Conservation (phyloP, 768 basidiomycete genomes). For the Boletus huronensis region DNA sequence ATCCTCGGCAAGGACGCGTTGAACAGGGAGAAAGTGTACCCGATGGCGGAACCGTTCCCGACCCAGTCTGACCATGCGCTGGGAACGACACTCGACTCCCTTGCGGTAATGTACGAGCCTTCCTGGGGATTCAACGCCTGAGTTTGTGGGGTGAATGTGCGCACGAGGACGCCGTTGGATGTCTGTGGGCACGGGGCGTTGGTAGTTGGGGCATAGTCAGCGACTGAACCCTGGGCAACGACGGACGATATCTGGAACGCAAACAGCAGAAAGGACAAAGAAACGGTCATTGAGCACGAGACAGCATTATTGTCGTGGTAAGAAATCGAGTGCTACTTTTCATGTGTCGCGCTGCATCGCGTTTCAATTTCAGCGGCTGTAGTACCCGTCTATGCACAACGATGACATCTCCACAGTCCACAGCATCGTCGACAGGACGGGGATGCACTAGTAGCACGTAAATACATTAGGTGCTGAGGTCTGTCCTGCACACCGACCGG, state of each 20-base stretch:
- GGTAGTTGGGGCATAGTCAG: constrained; percentile 50
- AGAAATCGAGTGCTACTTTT: neutral
- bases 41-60: constrained; percentile 48
- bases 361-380: no score
- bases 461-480: neutral
- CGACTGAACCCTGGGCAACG: constrained; percentile 24
- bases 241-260: neutral
- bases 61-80: constrained; percentile 59
- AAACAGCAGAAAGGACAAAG: neutral
- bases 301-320: constrained; percentile 6
- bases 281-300: constrained; percentile 5
- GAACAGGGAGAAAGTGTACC: constrained; percentile 49
- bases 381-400: no score
- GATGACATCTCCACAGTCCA: no score
- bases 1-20: constrained; percentile 45
- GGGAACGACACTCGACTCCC: constrained; percentile 40
- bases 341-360: constrained; percentile 4
- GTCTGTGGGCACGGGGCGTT: constrained; percentile 51
- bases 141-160: constrained; percentile 46
- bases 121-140: constrained; percentile 53
- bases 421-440: neutral
- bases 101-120: constrained; percentile 41
- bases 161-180: constrained; percentile 41
- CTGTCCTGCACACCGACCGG: neutral
- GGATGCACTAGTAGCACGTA: neutral